These are phyloP conservation scores for Cladorrhinum sp. DNA, from an alignment of 2,329 filamentous ascomycete genomes.

Conservation along the genomic window DNA sequence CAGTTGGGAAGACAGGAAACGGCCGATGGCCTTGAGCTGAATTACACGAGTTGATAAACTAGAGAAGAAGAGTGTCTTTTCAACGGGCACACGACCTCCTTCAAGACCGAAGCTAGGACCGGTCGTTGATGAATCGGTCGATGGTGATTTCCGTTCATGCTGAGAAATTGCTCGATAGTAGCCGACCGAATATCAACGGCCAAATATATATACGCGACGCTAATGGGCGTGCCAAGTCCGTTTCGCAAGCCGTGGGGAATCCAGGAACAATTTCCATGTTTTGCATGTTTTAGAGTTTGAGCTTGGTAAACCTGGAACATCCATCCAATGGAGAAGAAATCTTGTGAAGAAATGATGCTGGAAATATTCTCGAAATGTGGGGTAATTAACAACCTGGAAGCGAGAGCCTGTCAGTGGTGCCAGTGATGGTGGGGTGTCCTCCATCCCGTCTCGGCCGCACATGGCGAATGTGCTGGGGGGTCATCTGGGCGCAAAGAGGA, in stretches of 20 bases:
- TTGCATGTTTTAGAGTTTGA: too few relatives aligned
- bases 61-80: neutral
- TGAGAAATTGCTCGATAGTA: neutral
- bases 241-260: neutral
- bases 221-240: neutral
- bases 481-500: constrained; percentile 1
- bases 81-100: neutral
- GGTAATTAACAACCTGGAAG: constrained; percentile 3
- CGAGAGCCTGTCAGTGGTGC: neutral
- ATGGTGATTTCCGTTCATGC: neutral
- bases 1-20: too few relatives aligned
- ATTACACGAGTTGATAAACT: neutral
- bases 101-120: too few relatives aligned
- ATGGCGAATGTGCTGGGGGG: constrained; percentile 10
- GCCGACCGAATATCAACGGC: neutral
- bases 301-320: neutral
- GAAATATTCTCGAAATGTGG: constrained; percentile 8
- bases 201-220: neutral
- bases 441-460: constrained; percentile 12
- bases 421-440: neutral
- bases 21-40: too few relatives aligned
- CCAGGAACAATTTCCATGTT: neutral
- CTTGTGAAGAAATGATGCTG: neutral
- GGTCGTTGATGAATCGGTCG: neutral
- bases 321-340: neutral